Conservation (phyloP, 805 yeast species). For the Schizosaccharomyces octosporus region DNA sequence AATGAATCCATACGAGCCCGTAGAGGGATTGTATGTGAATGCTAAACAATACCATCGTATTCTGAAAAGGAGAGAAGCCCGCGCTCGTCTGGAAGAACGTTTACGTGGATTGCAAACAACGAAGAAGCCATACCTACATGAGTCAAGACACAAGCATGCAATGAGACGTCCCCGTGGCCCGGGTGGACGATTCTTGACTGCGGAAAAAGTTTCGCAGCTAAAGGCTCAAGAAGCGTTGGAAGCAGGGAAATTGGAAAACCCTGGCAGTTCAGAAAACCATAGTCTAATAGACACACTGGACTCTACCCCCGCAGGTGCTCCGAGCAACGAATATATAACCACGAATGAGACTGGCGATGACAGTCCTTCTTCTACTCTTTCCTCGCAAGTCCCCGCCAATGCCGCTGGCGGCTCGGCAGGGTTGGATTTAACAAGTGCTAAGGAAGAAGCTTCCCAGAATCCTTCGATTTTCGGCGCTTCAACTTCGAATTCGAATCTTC, state of each 20-base stretch:
- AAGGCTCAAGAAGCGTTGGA: slow-evolving; percentile 13
- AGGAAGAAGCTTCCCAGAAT: too few relatives aligned
- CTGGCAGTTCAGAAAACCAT: too few relatives aligned
- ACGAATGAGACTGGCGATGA: too few relatives aligned
- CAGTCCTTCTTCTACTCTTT: too few relatives aligned
- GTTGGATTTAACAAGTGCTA: too few relatives aligned
- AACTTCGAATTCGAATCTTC: too few relatives aligned
- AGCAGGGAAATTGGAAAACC: not conserved
- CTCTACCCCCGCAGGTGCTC: not conserved
- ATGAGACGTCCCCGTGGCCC: slow-evolving; percentile 98
- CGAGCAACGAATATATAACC: too few relatives aligned
- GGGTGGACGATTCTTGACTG: slow-evolving; percentile 90
- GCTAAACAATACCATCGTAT: slow-evolving; percentile 95
- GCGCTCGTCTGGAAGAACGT: slow-evolving; percentile 78
- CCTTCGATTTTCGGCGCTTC: too few relatives aligned
- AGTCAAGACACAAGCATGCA: slow-evolving; percentile 93
- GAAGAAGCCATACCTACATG: slow-evolving; percentile 64
- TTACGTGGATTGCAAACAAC: slow-evolving; percentile 13
- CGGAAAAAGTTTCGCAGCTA: slow-evolving; percentile 50
- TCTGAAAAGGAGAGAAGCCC: slow-evolving; percentile 70
- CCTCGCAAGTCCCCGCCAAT: not conserved
- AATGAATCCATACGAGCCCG: not conserved
- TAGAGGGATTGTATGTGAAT: slow-evolving; percentile 43
- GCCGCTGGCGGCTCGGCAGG: not conserved
- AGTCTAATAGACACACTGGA: not conserved